Conservation (phyloP, 371 early-diverging fungal species). For the Mortierella sp. region DNA sequence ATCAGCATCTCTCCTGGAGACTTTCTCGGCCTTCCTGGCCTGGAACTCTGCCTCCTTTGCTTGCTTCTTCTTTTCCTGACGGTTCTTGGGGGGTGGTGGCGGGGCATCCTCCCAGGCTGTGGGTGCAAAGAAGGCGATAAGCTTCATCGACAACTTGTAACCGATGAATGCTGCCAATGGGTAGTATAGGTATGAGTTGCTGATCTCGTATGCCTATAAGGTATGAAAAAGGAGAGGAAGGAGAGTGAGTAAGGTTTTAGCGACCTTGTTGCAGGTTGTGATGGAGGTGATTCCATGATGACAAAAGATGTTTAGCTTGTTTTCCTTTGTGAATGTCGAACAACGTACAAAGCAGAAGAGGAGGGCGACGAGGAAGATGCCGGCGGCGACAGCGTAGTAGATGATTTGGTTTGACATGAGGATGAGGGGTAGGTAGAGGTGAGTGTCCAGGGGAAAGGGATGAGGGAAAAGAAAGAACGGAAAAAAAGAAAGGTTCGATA, state of each 20-base stretch:
- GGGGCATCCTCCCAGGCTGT: constrained; percentile 49
- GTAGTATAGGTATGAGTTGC: constrained; percentile 44
- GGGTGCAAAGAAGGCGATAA: constrained; percentile 32
- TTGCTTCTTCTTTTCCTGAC: constrained; percentile 51
- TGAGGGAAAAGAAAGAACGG: constrained; percentile 8
- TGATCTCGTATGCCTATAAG: constrained; percentile 44
- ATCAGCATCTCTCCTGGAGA: constrained; percentile 41
- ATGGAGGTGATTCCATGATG: neutral
- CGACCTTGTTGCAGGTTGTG: neutral
- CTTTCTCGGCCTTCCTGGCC: constrained; percentile 31
- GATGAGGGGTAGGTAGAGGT: constrained; percentile 5
- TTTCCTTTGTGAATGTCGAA: neutral
- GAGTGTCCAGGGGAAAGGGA: too few species aligned
- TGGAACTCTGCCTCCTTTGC: constrained; percentile 43
- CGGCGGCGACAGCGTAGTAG: constrained; percentile 36
- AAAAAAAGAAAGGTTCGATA: neutral
- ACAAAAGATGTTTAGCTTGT: neutral
- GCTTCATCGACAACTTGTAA: constrained; percentile 32
- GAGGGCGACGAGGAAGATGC: constrained; percentile 40
- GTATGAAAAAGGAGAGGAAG: neutral
- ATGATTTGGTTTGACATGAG: constrained; percentile 38
- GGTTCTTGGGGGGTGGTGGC: constrained; percentile 42
- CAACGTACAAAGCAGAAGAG: constrained; percentile 54
- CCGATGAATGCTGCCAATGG: constrained; percentile 34
- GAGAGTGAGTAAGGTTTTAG: neutral